A percentile compares a stretch with the other conserved stretches of the same genome.
Evolutionary conservation across 2,329 filamentous ascomycete genomes (phyloP).

Genomic region (Nemania serpens): DNA sequence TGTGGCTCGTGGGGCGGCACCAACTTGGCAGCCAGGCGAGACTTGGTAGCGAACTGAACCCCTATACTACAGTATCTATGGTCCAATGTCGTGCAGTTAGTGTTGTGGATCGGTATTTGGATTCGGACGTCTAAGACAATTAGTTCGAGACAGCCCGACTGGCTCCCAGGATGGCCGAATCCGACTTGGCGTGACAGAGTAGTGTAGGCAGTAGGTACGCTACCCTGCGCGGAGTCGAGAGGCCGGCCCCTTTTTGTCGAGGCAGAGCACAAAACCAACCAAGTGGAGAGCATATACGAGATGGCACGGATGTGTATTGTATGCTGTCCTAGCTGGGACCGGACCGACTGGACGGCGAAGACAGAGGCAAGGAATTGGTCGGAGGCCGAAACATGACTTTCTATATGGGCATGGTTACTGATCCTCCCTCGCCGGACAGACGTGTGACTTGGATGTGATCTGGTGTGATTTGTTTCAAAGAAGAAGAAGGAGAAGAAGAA

Average conservation of each 20-base stretch:
- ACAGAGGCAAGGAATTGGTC: not conserved
- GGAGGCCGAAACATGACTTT: conserved; percentile 47
- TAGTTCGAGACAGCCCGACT: not conserved
- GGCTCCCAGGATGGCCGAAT: not conserved
- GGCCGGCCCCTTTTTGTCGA: conserved; percentile 4
- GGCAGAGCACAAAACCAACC: not conserved
- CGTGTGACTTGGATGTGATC: not conserved
- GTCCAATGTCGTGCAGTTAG: not conserved
- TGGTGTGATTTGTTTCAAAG: conserved; percentile 19
- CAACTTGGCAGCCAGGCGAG: not conserved
- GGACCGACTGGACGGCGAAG: not conserved
- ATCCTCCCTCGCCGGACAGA: not conserved
- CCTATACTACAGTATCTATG: not conserved
- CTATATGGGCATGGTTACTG: conserved; percentile 34
- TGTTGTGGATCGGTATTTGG: not conserved
- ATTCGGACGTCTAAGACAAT: not conserved
- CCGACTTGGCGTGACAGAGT: not conserved
- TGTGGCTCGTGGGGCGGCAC: not conserved
- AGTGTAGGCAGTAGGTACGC: too few species aligned
- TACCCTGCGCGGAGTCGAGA: not conserved
- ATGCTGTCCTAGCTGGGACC: not conserved
- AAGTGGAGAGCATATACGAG: too few species aligned
- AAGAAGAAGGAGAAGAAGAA: too few species aligned
- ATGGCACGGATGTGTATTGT: too few species aligned
- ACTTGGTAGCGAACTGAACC: not conserved